Conservation (phyloP, 2,329 filamentous ascomycete species). For the Phaeophleospora eucalypticola region DNA sequence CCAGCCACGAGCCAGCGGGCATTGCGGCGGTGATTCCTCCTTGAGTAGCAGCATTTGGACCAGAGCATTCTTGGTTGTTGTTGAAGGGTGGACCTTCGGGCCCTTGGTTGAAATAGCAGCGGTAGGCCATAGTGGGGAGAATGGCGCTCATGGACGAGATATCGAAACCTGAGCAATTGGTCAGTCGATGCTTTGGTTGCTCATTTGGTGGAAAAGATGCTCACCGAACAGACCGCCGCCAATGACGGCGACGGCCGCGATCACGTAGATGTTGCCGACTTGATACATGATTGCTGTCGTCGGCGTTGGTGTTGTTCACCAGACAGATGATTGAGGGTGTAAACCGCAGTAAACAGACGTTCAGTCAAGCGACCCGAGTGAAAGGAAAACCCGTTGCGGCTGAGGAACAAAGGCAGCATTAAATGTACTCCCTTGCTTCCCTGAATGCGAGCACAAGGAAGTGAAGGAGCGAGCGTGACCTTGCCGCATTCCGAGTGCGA, state of each 20-base stretch:
- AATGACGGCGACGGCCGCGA: slow-evolving; percentile 53
- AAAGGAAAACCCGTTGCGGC: no score
- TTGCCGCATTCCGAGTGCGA: no score
- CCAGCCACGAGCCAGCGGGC: slow-evolving; percentile 66
- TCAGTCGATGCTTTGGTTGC: no score
- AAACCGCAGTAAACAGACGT: no score
- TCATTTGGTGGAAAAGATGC: no score
- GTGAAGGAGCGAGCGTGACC: no score
- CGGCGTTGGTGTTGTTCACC: no score
- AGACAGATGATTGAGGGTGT: no score
- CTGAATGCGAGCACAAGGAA: no score
- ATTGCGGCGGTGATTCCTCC: slow-evolving; percentile 67
- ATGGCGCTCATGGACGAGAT: slow-evolving; percentile 65
- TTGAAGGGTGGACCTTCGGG: slow-evolving; percentile 30
- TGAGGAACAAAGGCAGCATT: no score
- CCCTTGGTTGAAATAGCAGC: slow-evolving; percentile 63
- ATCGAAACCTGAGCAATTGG: slow-evolving; percentile 70
- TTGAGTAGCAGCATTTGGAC: slow-evolving; percentile 53
- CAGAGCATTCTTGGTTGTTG: slow-evolving; percentile 42
- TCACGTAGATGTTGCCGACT: slow-evolving; percentile 54
- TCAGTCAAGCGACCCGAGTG: no score
- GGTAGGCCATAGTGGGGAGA: slow-evolving; percentile 62
- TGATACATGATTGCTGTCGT: neutral
- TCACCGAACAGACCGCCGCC: slow-evolving; percentile 61
- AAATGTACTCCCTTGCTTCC: no score